Evolutionary conservation across 2,329 filamentous ascomycete species (phyloP).

Genomic region (Lojkania enalia): DNA sequence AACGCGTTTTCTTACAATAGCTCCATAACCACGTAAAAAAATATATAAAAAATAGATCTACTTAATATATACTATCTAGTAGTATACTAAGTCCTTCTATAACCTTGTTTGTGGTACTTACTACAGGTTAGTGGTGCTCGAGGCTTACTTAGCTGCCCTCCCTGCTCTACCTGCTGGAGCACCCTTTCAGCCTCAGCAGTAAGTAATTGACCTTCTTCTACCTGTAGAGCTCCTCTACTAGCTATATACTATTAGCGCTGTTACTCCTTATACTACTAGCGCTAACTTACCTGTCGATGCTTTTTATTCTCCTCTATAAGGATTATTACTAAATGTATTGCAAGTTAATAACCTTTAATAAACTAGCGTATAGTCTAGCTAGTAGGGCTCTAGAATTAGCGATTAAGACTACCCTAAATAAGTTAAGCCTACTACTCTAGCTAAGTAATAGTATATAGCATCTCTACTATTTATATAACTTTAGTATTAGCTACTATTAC

Average conservation of each 20-base stretch:
- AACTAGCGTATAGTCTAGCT: conserved; percentile 6
- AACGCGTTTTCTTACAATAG: neutral
- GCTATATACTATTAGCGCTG: neutral
- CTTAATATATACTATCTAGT: neutral
- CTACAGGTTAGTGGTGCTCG: neutral
- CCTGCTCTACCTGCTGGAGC: neutral
- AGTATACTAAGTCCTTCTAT: conserved; percentile 1
- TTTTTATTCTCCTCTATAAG: conserved; percentile 10
- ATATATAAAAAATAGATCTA: conserved; percentile 1
- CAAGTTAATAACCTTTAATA: conserved; percentile 12
- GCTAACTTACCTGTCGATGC: conserved; percentile 6
- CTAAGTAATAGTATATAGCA: conserved; percentile 6
- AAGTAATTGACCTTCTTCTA: too few species aligned
- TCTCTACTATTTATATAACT: conserved; percentile 6
- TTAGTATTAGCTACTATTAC: neutral
- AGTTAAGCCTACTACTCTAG: conserved; percentile 13
- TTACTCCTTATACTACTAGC: conserved; percentile 3
- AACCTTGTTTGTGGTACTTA: neutral
- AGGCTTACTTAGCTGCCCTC: neutral
- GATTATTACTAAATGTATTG: conserved; percentile 8
- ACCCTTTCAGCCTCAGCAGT: too few species aligned
- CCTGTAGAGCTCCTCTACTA: too few species aligned
- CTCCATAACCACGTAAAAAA: neutral
- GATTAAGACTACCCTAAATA: conserved; percentile 2
- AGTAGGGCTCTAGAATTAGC: conserved; percentile 7